phyloP scores from a whole-genome alignment of 495 filamentous ascomycete species.

The Tuber calosporum region DNA sequence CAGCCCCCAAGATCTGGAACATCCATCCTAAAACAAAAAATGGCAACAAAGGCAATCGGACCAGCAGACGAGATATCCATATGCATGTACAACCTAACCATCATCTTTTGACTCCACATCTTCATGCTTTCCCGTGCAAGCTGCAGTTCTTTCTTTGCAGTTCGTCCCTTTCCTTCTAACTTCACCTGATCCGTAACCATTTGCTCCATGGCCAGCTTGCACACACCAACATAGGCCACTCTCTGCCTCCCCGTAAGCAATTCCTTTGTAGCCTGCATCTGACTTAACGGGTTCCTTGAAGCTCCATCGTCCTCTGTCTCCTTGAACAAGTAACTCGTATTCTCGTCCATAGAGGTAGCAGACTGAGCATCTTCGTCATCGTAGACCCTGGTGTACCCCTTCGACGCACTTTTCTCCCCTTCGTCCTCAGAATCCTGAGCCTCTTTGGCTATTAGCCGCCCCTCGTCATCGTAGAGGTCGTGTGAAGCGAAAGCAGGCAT shows the following conservation, averaged over 20 bases:
- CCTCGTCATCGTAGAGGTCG: slow-evolving; percentile 92
- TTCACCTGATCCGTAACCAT: slow-evolving; percentile 64
- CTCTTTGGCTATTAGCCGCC: slow-evolving; percentile 73
- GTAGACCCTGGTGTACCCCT: slow-evolving; percentile 87
- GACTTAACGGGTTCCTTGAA: slow-evolving; percentile 71
- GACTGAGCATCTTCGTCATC: slow-evolving; percentile 91
- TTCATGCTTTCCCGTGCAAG: slow-evolving; percentile 67
- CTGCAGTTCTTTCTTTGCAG: slow-evolving; percentile 60
- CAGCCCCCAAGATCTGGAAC: slow-evolving; percentile 18
- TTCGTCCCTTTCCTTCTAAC: slow-evolving; percentile 50
- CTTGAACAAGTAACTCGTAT: slow-evolving; percentile 92
- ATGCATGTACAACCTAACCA: slow-evolving; percentile 84
- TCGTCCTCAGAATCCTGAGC: slow-evolving; percentile 62
- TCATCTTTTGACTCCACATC: slow-evolving; percentile 97
- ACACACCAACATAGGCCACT: slow-evolving; percentile 91
- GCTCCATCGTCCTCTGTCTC: slow-evolving; percentile 66
- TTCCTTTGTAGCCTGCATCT: slow-evolving; percentile 94
- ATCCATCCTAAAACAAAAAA: not conserved
- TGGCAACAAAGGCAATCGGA: slow-evolving; percentile 22
- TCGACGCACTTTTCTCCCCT: slow-evolving; percentile 73
- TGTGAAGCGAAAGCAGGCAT: slow-evolving; percentile 91
- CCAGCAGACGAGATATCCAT: slow-evolving; percentile 81
- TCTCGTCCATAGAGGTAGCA: slow-evolving; percentile 92
- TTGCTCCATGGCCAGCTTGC: slow-evolving; percentile 64
- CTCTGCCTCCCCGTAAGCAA: slow-evolving; percentile 90